Evolutionary conservation across 2,329 filamentous ascomycete genomes (phyloP), one percentile per base, ranked within the genome.

Genomic region (Akanthomyces uredinophilus): DNA sequence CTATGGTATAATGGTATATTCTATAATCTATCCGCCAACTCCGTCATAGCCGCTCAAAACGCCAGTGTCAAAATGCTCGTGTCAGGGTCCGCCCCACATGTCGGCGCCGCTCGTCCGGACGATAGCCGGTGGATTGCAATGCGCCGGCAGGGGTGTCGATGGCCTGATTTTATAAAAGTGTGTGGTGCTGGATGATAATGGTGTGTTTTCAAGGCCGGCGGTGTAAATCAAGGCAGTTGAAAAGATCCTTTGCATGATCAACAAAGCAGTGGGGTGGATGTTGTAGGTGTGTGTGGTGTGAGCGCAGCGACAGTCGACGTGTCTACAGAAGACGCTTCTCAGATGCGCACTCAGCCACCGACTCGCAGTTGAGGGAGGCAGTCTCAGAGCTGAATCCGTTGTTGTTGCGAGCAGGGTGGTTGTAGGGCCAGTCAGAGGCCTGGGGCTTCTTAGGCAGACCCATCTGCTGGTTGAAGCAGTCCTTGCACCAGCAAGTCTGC

Each of bases 401-500:
- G 35, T 62, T 56, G 37, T 57, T 57, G 44, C 24, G 29, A 5
- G 32, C 22, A n/a, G 60, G 60, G 44, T 62, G 60, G 52, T 44
- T 50, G 52, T 62, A 62, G 20, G 60, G 52, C 53, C 52, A 62
- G 53, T 62, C 52, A 32, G 60, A 41, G 29, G 22, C 3, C 51
- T 47, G 29, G 32, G 59, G 8, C 43, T 60, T 49, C 5, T 53
- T 37, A 22, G 55, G 50, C n/a, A 46, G 2, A 37, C 53, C 54
- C 61, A 55, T 54, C 37, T 61, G 52, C 27, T 24, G 50, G 39
- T 60, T 51, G 53, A 59, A 75, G 69, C 73, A 75, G 51, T 68
- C 64, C 57, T 68, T 70, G 66, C 75, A 78, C 58, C 74, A 74
- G 61, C 75, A 78, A 22, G 69, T 65, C 4, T 73, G 68, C 39